Base-by-base conservation (phyloP, 331 rosid genomes). In the Arachis monticola region DNA sequence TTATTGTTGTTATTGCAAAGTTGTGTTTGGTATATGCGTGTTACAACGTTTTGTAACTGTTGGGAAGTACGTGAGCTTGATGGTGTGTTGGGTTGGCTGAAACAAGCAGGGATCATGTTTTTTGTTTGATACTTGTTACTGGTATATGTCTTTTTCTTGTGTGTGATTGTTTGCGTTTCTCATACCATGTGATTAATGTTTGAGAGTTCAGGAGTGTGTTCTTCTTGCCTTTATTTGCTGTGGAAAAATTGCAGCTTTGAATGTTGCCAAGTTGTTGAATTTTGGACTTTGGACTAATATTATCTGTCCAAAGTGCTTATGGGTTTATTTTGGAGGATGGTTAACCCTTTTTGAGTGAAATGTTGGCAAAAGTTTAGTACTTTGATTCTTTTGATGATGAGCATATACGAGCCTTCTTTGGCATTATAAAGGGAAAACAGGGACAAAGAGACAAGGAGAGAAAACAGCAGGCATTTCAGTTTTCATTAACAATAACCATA, bases 101-200 rank as follows among this genome's bases (percentile, higher is more conserved):
- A 92, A 81, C 97, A 92, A 66, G 86, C 79, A 63, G 91, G 96
- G 86, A 89, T 90, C 96, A 92, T 89, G 57, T 68, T 83, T 77
- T 73, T 74, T 52, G 78, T 38, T 38, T 38, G 75, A 63, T 74
- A 58, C 59, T 74, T 78, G 2, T 14, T 62, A 3, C 10, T 48
- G 53, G 13, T 48, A 5, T 10, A 3, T 38, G 41, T 38, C 41
- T 38, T 38, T 38, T 38, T 38, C 41, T 38, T 38, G 41, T 2
- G 41, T 38, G 41, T 38, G 41, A 10, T 52, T 5, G 48, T 51
- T 45, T 50, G 40, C 79, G 71, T 65, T 86, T 58, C 86, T 73
- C 80, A 84, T 72, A 60, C 70, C 83, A 80, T 81, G 30, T 38
- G 17, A 38, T 78, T 7, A 5, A 38, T 70, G 65, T 71, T 77